These are phyloP conservation scores for Lotmaria passim DNA, from an alignment of 208 protist species.

Conservation along the genomic window DNA sequence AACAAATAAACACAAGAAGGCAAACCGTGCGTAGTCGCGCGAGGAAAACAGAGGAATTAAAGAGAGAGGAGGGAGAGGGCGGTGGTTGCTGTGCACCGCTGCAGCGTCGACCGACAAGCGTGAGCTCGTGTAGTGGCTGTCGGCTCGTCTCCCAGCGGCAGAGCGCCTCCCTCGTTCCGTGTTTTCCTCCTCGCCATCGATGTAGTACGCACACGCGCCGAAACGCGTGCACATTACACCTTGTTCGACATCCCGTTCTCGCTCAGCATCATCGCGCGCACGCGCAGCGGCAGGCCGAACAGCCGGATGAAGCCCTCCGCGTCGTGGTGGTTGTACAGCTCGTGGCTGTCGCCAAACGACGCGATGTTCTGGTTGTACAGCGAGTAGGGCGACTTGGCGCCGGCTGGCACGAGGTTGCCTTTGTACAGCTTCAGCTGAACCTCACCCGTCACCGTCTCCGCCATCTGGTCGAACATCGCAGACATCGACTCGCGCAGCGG, in stretches of 20 bases:
- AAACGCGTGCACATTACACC: neutral
- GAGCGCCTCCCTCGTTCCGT: no score
- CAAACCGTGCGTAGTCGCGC: no score
- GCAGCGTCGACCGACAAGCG: no score
- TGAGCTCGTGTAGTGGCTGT: no score
- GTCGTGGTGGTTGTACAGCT: constrained; percentile 39
- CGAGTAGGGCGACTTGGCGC: constrained; percentile 24
- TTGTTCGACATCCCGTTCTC: constrained; percentile 1
- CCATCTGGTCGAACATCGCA: constrained; percentile 34
- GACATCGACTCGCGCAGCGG: constrained; percentile 30
- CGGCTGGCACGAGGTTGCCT: constrained; percentile 30
- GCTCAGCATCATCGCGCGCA: constrained; percentile 6
- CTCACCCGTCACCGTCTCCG: constrained; percentile 34
- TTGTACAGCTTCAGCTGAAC: constrained; percentile 41
- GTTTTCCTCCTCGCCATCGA: no score
- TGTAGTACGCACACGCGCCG: neutral
- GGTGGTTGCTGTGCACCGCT: no score
- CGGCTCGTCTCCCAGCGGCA: no score
- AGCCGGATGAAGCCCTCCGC: constrained; percentile 39
- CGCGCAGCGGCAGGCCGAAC: constrained; percentile 32
- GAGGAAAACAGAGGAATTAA: no score
- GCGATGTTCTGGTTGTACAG: constrained; percentile 39
- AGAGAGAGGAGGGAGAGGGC: no score
- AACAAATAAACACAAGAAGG: no score
- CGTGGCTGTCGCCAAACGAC: constrained; percentile 34